Conservation (phyloP, 768 basidiomycete genomes). For the Lactarius evosmus region DNA sequence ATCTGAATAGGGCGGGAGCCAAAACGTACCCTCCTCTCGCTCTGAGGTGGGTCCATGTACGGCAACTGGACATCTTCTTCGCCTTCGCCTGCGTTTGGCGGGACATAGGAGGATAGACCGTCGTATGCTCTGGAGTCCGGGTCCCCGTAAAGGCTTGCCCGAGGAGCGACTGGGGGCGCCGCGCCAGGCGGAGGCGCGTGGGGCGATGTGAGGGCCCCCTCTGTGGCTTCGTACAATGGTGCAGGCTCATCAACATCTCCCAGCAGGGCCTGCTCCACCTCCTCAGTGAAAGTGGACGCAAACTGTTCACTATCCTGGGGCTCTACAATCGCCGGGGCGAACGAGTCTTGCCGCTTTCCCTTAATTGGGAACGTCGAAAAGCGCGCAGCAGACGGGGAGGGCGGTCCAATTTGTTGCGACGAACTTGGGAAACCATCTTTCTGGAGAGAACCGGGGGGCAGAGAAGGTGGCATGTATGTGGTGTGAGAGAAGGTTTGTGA, state of each 20-base stretch:
- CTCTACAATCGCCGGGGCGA: constrained; percentile 7
- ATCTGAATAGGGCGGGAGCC: constrained; percentile 21
- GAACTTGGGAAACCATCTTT: background rate
- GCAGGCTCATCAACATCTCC: constrained; percentile 35
- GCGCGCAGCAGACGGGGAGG: constrained; percentile 40
- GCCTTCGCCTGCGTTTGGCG: constrained; percentile 21
- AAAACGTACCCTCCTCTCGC: constrained; percentile 20
- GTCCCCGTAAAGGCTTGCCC: constrained; percentile 13
- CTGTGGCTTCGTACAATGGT: constrained; percentile 39
- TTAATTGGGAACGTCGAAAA: constrained; percentile 70
- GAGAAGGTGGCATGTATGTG: background rate
- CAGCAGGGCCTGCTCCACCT: background rate
- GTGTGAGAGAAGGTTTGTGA: background rate
- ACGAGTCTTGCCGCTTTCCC: constrained; percentile 32
- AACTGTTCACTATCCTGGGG: constrained; percentile 19
- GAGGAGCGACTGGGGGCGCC: constrained; percentile 34
- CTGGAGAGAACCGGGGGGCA: background rate
- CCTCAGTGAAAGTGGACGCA: constrained; percentile 19
- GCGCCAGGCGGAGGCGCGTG: constrained; percentile 45
- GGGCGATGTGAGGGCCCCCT: constrained; percentile 37
- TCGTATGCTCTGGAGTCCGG: constrained; percentile 7
- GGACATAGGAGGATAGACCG: constrained; percentile 13
- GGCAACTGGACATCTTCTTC: constrained; percentile 33
- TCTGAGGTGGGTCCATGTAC: constrained; percentile 30
- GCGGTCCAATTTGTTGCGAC: constrained; percentile 7